phyloP scores from a whole-genome alignment of 352 stramenopile genomes.

The Plasmopara muralis region DNA sequence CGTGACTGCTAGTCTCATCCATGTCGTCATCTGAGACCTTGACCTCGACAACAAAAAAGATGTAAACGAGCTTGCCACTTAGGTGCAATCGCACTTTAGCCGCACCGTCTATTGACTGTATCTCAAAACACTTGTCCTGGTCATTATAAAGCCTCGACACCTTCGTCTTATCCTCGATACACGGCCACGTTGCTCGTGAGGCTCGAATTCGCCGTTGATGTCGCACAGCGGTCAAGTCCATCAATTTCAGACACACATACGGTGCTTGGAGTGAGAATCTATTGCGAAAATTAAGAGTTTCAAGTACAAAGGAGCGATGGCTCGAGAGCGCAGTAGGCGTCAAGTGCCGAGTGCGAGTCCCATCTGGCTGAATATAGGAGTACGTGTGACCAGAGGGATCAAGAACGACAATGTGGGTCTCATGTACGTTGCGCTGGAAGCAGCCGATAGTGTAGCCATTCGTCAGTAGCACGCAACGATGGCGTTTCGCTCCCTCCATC shows the following conservation, averaged over 20 bases:
- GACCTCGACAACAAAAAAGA: slow-evolving; percentile 32
- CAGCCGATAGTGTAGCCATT: slow-evolving; percentile 42
- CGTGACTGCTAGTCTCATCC: slow-evolving; percentile 14
- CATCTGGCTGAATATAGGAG: slow-evolving; percentile 44
- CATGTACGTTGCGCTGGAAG: slow-evolving; percentile 39
- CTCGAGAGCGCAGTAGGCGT: slow-evolving; percentile 44
- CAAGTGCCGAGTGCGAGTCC: slow-evolving; percentile 45
- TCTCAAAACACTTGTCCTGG: slow-evolving; percentile 33
- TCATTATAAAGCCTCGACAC: slow-evolving; percentile 28
- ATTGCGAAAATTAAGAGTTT: slow-evolving; percentile 50
- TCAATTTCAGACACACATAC: slow-evolving; percentile 38
- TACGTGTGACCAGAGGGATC: slow-evolving; percentile 54
- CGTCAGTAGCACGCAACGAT: slow-evolving; percentile 42
- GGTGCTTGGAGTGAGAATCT: slow-evolving; percentile 28
- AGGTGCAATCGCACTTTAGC: slow-evolving; percentile 35
- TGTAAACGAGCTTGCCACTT: slow-evolving; percentile 32
- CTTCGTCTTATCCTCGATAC: slow-evolving; percentile 14
- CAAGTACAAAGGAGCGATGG: slow-evolving; percentile 35
- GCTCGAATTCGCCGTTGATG: slow-evolving; percentile 14
- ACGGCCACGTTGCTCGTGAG: slow-evolving; percentile 28
- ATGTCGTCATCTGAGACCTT: slow-evolving; percentile 19
- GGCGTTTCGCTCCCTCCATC: slow-evolving; percentile 11
- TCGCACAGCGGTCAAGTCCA: slow-evolving; percentile 11
- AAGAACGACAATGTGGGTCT: slow-evolving; percentile 56
- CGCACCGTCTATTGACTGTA: slow-evolving; percentile 61